Conservation (phyloP, 2,329 filamentous ascomycete genomes). For the Mycogone perniciosa region DNA sequence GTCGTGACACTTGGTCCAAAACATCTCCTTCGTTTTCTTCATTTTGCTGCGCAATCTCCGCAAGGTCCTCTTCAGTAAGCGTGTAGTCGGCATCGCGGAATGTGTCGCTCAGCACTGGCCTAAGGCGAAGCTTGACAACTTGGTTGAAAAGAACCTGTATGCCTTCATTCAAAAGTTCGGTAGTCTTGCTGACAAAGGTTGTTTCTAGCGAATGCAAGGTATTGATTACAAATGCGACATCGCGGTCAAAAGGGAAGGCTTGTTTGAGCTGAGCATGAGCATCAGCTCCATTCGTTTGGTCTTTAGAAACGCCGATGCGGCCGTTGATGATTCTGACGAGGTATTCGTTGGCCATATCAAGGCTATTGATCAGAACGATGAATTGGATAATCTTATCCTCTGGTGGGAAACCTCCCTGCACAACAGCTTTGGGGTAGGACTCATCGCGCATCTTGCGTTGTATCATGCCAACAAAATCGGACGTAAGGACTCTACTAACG, state of each 20-base stretch:
- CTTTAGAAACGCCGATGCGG: constrained; percentile 46
- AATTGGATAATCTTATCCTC: constrained; percentile 87
- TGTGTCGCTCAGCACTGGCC: constrained; percentile 77
- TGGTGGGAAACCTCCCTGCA: constrained; percentile 75
- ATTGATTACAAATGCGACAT: constrained; percentile 62
- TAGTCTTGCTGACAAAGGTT: constrained; percentile 70
- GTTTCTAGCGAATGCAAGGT: constrained; percentile 63
- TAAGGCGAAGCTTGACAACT: constrained; percentile 77
- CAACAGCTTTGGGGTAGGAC: constrained; percentile 73
- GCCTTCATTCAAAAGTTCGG: constrained; percentile 76
- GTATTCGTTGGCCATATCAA: constrained; percentile 89
- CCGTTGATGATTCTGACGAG: constrained; percentile 75
- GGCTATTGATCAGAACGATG: constrained; percentile 88
- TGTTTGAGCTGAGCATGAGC: constrained; percentile 46
- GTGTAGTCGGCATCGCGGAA: constrained; percentile 91
- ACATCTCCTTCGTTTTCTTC: constrained; percentile 48
- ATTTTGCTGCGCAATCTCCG: constrained; percentile 47
- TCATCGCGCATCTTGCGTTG: constrained; percentile 98
- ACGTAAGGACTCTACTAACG: constrained; percentile 71
- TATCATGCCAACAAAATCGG: constrained; percentile 94
- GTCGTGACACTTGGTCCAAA: constrained; percentile 64
- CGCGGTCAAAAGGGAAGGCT: constrained; percentile 74
- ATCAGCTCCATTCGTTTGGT: constrained; percentile 28
- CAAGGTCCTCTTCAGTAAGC: constrained; percentile 55
- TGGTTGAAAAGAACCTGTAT: constrained; percentile 81